Conservation (phyloP, 352 stramenopile genomes). For the Plasmopara halstedii region DNA sequence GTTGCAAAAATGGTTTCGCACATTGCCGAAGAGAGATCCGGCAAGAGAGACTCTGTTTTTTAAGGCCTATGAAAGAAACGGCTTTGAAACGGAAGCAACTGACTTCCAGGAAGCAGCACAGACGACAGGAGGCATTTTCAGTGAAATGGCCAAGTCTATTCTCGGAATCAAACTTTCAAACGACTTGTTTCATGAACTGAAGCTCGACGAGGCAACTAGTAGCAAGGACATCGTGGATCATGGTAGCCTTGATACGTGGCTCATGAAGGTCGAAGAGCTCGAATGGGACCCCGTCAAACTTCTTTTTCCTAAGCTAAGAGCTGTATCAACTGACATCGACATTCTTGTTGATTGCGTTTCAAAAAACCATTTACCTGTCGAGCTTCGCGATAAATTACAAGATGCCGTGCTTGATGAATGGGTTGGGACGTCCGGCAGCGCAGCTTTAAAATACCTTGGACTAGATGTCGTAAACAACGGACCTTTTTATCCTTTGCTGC, state of each 20-base stretch:
- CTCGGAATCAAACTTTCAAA: background rate
- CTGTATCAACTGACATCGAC: background rate
- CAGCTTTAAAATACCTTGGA: background rate
- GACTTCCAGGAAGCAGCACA: background rate
- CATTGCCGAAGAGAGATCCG: background rate
- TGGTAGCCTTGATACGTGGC: background rate
- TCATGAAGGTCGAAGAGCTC: background rate
- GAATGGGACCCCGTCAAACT: background rate
- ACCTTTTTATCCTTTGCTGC: background rate
- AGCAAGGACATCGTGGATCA: background rate
- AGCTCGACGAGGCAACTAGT: background rate
- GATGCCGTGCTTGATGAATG: background rate
- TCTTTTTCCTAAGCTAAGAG: background rate
- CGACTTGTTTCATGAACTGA: background rate
- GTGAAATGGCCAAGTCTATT: background rate
- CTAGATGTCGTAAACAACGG: background rate
- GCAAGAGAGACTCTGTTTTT: background rate
- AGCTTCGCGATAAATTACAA: background rate
- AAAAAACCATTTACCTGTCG: background rate
- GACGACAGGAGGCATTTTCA: background rate
- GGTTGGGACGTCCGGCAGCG: background rate
- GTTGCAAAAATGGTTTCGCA: background rate
- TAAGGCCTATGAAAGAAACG: background rate
- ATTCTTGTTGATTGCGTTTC: background rate
- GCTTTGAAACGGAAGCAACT: background rate